Evolutionary conservation across 176 grass and related monocot genomes (phyloP).

Genomic region (Bothriochloa decipiens): DNA sequence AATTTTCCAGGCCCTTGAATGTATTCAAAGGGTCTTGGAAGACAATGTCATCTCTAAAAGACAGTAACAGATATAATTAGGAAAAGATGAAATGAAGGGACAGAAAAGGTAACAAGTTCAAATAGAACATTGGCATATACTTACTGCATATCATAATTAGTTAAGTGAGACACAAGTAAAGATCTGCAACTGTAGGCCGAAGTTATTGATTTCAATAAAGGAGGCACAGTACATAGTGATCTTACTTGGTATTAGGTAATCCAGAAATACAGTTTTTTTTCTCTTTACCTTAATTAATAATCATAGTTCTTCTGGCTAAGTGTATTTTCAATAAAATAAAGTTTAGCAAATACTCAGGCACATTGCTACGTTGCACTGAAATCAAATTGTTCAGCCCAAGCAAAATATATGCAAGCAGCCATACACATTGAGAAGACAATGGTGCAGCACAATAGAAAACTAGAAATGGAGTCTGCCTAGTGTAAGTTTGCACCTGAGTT

Average conservation of each 20-base stretch:
- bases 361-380: background rate
- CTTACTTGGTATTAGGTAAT: background rate
- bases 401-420: slow-evolving; percentile 14
- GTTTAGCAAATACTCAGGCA: slow-evolving; percentile 14
- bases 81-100: background rate
- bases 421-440: background rate
- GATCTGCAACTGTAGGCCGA: slow-evolving; percentile 1
- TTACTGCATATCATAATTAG: slow-evolving; percentile 13
- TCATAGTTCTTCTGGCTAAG: background rate
- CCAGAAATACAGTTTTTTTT: background rate
- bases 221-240: background rate
- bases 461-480: background rate
- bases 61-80: slow-evolving; percentile 37
- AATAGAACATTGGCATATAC: slow-evolving; percentile 4
- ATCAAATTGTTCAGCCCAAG: background rate
- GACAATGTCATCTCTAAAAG: slow-evolving; percentile 90
- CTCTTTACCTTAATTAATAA: background rate
- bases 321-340: slow-evolving; percentile 7
- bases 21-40: slow-evolving; percentile 92
- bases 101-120: background rate
- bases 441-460: background rate
- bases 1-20: slow-evolving; percentile 80
- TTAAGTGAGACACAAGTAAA: background rate
- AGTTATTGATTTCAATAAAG: slow-evolving; percentile 21
- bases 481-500: background rate